phyloP scores from a whole-genome alignment of 148 eudicot genomes.

The Vaccinium macrocarpon region DNA sequence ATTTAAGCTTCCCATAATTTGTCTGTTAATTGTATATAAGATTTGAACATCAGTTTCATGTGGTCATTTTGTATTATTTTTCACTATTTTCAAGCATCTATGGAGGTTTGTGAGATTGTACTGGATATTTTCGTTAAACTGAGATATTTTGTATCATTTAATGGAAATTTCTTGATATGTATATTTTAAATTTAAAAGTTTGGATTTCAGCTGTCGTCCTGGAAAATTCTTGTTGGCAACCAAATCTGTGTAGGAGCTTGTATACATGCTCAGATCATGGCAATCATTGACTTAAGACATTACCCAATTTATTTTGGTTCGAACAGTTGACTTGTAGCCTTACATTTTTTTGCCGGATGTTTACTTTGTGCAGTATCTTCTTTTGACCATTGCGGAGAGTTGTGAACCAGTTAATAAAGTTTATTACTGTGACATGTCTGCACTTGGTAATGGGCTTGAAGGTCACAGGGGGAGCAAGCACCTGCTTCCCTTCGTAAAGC shows the following conservation, averaged over 20 bases:
- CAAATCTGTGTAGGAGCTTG: not conserved
- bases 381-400: conserved; percentile 59
- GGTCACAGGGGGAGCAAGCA: conserved; percentile 52
- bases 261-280: not conserved
- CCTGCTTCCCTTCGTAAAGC: conserved; percentile 80
- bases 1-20: not conserved
- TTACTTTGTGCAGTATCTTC: conserved; percentile 65
- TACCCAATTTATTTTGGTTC: not conserved
- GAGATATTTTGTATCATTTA: not conserved
- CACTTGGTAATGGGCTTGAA: conserved; percentile 65
- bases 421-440: conserved; percentile 70
- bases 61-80: not conserved
- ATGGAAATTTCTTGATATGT: not conserved
- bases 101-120: not conserved
- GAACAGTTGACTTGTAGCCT: not conserved
- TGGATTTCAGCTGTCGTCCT: not conserved
- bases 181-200: not conserved
- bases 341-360: not conserved
- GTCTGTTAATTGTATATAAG: not conserved
- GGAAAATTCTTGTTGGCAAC: not conserved
- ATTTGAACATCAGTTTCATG: not conserved
- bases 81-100: not conserved
- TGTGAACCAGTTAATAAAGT: conserved; percentile 81
- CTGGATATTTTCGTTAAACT: not conserved
- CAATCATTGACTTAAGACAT: not conserved